These are phyloP conservation scores for Kwoniella shivajii DNA, from an alignment of 1,284 basidiomycete genomes.

Conservation along the genomic window DNA sequence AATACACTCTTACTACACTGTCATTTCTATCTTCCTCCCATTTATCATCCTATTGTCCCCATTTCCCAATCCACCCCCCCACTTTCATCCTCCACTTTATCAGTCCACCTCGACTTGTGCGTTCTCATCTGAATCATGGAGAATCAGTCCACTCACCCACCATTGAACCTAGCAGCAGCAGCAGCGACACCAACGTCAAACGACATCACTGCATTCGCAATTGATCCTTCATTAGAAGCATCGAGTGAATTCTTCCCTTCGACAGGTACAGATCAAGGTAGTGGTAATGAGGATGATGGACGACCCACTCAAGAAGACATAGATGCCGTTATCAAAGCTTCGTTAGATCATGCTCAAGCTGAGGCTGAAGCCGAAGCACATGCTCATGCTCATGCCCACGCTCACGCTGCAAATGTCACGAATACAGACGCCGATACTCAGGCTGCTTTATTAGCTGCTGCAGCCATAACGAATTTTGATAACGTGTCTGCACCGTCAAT, in stretches of 20 bases:
- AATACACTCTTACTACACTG: neutral
- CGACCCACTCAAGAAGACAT: slow-evolving; percentile 22
- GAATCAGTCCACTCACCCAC: slow-evolving; percentile 5
- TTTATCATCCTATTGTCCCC: slow-evolving; percentile 1
- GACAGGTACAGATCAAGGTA: neutral
- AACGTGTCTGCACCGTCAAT: neutral
- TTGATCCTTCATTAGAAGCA: slow-evolving; percentile 12
- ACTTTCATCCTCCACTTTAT: slow-evolving; percentile 16
- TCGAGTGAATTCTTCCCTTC: slow-evolving; percentile 15
- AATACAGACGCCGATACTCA: too few relatives aligned
- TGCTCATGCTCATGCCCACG: neutral
- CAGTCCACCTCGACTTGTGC: neutral
- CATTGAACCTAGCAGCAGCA: slow-evolving; percentile 18
- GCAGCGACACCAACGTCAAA: neutral
- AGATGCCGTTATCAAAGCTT: slow-evolving; percentile 29
- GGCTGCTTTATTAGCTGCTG: neutral
- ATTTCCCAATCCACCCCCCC: slow-evolving; percentile 12
- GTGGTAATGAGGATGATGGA: neutral
- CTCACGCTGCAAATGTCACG: neutral
- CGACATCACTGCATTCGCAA: slow-evolving; percentile 14
- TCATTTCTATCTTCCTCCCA: slow-evolving; percentile 16
- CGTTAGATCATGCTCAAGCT: slow-evolving; percentile 24
- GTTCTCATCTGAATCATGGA: neutral
- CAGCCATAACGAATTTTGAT: neutral
- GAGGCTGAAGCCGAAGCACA: slow-evolving; percentile 10